Evolutionary conservation across 2,329 filamentous ascomycete species (phyloP).

Genomic region (Fusarium globosum): DNA sequence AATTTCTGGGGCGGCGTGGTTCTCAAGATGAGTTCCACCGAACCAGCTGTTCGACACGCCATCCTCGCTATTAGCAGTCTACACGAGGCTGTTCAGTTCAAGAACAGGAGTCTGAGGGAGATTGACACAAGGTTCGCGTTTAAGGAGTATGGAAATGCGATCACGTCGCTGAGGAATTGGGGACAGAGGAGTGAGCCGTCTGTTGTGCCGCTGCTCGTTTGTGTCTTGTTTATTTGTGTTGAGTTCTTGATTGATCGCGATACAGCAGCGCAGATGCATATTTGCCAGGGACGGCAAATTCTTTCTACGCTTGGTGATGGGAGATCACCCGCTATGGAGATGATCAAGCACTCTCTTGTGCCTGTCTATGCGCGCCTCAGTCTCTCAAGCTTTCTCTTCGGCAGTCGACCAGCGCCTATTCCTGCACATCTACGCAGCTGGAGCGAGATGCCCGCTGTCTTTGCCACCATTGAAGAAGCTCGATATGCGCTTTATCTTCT

Average conservation of each 20-base stretch:
- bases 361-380: constrained; percentile 58
- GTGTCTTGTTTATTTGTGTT: constrained; percentile 64
- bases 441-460: constrained; percentile 48
- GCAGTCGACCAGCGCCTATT: constrained; percentile 51
- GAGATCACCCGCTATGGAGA: constrained; percentile 48
- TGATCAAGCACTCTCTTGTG: constrained; percentile 55
- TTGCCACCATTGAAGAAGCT: constrained; percentile 50
- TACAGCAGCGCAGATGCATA: constrained; percentile 57
- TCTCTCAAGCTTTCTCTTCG: constrained; percentile 56
- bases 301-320: constrained; percentile 49
- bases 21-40: constrained; percentile 56
- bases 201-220: constrained; percentile 55
- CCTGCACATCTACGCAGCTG: constrained; percentile 50
- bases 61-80: constrained; percentile 62
- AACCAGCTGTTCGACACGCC: constrained; percentile 61
- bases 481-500: constrained; percentile 51
- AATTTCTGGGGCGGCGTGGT: constrained; percentile 59
- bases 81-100: constrained; percentile 52
- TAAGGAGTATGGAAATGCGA: constrained; percentile 60
- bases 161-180: constrained; percentile 55
- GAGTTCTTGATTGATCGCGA: constrained; percentile 65
- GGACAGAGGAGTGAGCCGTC: constrained; percentile 45
- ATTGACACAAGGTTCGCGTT: constrained; percentile 43
- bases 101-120: constrained; percentile 23
- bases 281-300: constrained; percentile 57